Percentiles rank a stretch among this genome's conserved stretches.
These are phyloP conservation scores for Coffea canephora DNA, from an alignment of 257 asterid species.

Conservation along the genomic window DNA sequence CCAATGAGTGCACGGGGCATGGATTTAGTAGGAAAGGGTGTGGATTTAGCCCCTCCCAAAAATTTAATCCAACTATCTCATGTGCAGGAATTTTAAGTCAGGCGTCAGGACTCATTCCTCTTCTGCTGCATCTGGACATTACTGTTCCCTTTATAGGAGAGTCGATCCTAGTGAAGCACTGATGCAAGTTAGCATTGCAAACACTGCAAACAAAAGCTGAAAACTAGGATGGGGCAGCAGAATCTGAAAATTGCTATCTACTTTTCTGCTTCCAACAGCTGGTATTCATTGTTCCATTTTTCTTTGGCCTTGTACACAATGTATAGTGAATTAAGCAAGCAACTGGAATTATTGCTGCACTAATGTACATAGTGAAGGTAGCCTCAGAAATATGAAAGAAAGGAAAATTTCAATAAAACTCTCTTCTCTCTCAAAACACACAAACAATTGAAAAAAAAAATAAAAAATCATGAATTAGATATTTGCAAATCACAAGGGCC, in stretches of 20 bases:
- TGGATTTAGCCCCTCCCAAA: no score
- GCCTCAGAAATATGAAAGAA: slow-evolving; percentile 4
- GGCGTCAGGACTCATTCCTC: neutral
- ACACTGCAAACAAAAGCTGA: neutral
- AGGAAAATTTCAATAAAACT: slow-evolving; percentile 22
- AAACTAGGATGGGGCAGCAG: neutral
- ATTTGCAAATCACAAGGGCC: slow-evolving; percentile 10
- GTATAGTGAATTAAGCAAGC: slow-evolving; percentile 37
- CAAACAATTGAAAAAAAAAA: slow-evolving; percentile 6
- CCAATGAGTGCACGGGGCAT: no score
- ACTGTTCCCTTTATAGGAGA: neutral
- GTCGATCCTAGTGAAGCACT: neutral
- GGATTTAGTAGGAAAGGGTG: no score
- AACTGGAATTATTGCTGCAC: slow-evolving; percentile 58
- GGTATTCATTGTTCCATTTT: neutral
- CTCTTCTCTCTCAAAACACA: slow-evolving; percentile 31
- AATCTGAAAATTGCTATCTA: neutral
- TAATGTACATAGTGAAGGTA: slow-evolving; percentile 24
- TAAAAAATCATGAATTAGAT: slow-evolving; percentile 26
- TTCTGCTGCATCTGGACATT: neutral
- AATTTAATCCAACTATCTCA: no score
- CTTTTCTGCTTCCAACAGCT: neutral
- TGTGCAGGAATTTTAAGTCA: no score
- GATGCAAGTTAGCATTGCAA: neutral
- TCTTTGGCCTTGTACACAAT: neutral